These are phyloP conservation scores for Pulchroboletus neoregius DNA, from an alignment of 1,284 basidiomycete genomes.

Conservation along the genomic window DNA sequence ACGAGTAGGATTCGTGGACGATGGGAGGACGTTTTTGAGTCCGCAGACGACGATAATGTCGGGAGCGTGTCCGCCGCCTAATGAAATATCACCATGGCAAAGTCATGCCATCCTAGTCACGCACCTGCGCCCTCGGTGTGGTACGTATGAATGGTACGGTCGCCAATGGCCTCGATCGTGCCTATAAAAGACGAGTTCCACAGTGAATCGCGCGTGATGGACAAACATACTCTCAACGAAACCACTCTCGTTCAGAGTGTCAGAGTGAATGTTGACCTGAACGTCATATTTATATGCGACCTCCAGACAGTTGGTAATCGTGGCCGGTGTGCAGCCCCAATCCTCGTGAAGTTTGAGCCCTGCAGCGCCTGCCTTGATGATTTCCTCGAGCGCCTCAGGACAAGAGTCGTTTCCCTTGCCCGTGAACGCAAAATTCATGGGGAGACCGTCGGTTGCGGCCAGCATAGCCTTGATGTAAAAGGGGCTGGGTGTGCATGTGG, in stretches of 20 bases:
- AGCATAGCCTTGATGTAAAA: constrained; percentile 89
- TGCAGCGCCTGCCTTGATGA: constrained; percentile 83
- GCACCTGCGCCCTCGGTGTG: constrained; percentile 90
- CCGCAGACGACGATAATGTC: constrained; percentile 98
- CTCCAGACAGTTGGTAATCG: constrained; percentile 76
- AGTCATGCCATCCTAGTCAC: constrained; percentile 17
- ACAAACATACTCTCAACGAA: constrained; percentile 75
- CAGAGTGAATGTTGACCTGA: constrained; percentile 96
- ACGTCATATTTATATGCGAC: constrained; percentile 94
- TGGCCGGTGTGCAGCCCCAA: constrained; percentile 92
- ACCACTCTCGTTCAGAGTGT: constrained; percentile 93
- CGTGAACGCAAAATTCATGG: constrained; percentile 92
- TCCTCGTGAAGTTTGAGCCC: constrained; percentile 98
- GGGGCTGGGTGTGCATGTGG: constrained; percentile 86
- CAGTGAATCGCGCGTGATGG: background rate
- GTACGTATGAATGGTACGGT: constrained; percentile 96
- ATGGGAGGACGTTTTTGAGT: constrained; percentile 88
- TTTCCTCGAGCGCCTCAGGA: constrained; percentile 68
- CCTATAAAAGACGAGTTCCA: constrained; percentile 40
- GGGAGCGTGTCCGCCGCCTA: constrained; percentile 93
- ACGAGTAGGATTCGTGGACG: constrained; percentile 95
- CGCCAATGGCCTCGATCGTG: constrained; percentile 88
- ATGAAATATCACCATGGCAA: constrained; percentile 2
- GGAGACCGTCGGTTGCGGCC: constrained; percentile 80
- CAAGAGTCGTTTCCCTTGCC: constrained; percentile 94